These are phyloP conservation scores for Mortierella sp. DNA, from an alignment of 371 early-diverging fungal genomes.

Conservation along the genomic window DNA sequence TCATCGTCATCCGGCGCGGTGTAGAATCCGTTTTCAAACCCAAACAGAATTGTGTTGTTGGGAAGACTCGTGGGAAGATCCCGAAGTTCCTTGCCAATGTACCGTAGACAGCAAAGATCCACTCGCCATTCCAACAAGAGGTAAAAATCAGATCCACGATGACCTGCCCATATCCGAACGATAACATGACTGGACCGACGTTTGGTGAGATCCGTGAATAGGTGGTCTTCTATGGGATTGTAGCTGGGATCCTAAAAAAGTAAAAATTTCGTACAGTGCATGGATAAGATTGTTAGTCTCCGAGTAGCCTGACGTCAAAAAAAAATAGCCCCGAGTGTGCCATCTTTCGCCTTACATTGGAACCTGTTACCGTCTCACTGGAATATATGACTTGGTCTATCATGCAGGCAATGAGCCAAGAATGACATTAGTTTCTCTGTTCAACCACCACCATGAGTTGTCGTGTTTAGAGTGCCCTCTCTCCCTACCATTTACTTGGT, in stretches of 20 bases:
- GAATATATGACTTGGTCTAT: conserved; percentile 51
- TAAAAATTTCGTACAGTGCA: too few relatives aligned
- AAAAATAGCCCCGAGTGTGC: background rate
- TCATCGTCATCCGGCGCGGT: conserved; percentile 57
- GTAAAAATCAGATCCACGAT: conserved; percentile 57
- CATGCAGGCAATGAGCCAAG: background rate
- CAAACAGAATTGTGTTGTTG: conserved; percentile 64
- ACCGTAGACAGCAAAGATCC: conserved; percentile 60
- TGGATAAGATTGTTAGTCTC: background rate
- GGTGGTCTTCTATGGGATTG: conserved; percentile 36
- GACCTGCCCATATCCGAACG: conserved; percentile 60
- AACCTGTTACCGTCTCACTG: conserved; percentile 38
- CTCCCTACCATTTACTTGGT: conserved; percentile 42
- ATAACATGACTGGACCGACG: conserved; percentile 36
- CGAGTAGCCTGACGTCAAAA: background rate
- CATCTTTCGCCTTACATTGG: conserved; percentile 33
- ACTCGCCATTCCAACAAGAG: conserved; percentile 63
- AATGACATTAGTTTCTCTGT: background rate
- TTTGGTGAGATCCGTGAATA: conserved; percentile 15
- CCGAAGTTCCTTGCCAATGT: conserved; percentile 59
- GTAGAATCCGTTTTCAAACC: conserved; percentile 67
- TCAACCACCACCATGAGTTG: background rate
- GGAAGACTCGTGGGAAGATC: conserved; percentile 59
- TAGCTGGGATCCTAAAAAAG: conserved; percentile 49
- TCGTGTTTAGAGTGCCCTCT: background rate